A percentile compares a stretch with the other conserved stretches of the same genome.
Conservation (phyloP, 2,329 filamentous ascomycete genomes). For the Setomelanomma holmii region DNA sequence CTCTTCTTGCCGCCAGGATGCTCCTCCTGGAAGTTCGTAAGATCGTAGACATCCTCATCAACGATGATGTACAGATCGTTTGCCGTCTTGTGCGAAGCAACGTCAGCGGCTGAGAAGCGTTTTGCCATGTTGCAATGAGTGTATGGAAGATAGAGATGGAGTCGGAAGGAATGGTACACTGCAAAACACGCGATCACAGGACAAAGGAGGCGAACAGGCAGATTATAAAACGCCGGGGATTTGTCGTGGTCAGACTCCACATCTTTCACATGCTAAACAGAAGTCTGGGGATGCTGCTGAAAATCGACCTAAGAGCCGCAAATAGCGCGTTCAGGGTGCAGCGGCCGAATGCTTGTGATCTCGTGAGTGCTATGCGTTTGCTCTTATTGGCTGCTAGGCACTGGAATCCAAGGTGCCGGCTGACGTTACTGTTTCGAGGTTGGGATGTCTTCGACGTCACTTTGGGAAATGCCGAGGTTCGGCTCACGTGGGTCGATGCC, state of each 20-base stretch:
- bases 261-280: conserved; percentile 48
- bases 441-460: conserved; percentile 38
- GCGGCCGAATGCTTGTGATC: conserved; percentile 32
- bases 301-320: conserved; percentile 34
- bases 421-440: conserved; percentile 32
- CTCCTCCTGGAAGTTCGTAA: conserved; percentile 71
- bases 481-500: conserved; percentile 24
- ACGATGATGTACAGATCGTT: conserved; percentile 88
- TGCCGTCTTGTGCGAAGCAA: conserved; percentile 88
- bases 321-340: conserved; percentile 28
- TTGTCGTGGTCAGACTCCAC: conserved; percentile 18
- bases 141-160: conserved; percentile 9
- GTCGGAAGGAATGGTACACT: conserved; percentile 17
- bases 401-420: conserved; percentile 11
- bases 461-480: conserved; percentile 34
- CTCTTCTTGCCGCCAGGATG: conserved; percentile 74
- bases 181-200: conserved; percentile 20
- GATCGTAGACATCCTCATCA: conserved; percentile 93
- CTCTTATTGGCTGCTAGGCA: conserved; percentile 34
- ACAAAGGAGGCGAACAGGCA: conserved; percentile 28
- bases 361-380: conserved; percentile 34
- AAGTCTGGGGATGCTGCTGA: conserved; percentile 32
- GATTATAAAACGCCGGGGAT: conserved; percentile 24
- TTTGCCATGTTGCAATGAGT: conserved; percentile 72
- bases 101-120: conserved; percentile 82